Evolutionary conservation across 805 yeast species (phyloP), one percentile per base, ranked within the genome.

Genomic region (Saturnispora besseyi): DNA sequence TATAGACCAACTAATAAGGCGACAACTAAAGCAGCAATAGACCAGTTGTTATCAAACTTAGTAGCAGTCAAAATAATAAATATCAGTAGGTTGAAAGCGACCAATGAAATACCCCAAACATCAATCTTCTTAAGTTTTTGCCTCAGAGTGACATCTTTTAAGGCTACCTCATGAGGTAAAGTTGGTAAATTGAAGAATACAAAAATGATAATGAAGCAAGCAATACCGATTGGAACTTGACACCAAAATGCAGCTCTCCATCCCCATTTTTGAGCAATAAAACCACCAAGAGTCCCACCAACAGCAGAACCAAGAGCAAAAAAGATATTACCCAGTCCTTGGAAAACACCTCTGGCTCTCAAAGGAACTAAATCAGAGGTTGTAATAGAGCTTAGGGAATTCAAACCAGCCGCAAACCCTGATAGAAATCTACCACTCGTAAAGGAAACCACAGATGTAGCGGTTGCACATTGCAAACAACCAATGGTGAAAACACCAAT

Each of bases 381-480:
- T 11, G 87, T 76, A 50, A 89, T 85, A 12, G 95, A 84, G 40
- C 85, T 77, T 55, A 88, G 68, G 0, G 93, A 77, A 51, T 84
- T 81, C 59, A 88, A 75, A 1, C 96, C 96, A n/a, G 95, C 96
- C 11, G 96, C 96, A 55, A 86, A 75, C 7, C 97, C 97, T 33
- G 95, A 80, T 46, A 89, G 70, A 53, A 87, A 82, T 56, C 89
- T 67, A 6, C 84, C 76, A 29, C 68, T 46, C 7, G 82, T 77
- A 54, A 84, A 69, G 48, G 71, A 56, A 41, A 67, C 55, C 12
- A 81, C 72, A 12, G 75, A 66, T 43, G 68, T 65, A 1, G 83
- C 74, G 1, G 72, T 34, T 5, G 77, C 80, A 61, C 87, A 81
- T 44, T 80, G 71, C 11, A 76, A 57, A 54, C 79, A 74, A 6